Evolutionary conservation across 192 early-diverging fungal genomes (phyloP).

Genomic region (Chytriomyces confervae): DNA sequence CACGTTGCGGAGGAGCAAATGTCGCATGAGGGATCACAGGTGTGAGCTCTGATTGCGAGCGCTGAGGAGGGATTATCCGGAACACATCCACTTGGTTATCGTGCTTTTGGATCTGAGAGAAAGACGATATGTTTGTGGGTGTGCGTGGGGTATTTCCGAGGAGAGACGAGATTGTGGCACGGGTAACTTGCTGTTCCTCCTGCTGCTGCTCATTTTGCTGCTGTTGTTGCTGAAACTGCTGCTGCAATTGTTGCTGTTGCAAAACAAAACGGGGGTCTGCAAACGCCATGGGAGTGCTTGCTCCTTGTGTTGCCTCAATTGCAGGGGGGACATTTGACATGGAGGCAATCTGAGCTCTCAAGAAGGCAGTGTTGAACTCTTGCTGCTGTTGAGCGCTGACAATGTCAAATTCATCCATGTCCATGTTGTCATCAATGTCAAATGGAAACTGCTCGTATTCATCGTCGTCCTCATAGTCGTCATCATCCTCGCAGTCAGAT

Average conservation of each 20-base stretch:
- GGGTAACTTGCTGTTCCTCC: slow-evolving; percentile 5
- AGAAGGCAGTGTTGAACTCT: slow-evolving; percentile 30
- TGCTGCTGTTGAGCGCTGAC: slow-evolving; percentile 29
- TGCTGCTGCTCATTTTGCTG: slow-evolving; percentile 29
- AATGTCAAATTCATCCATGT: slow-evolving; percentile 44
- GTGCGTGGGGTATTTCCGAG: slow-evolving; percentile 1
- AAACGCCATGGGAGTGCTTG: not conserved
- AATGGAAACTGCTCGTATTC: slow-evolving; percentile 50
- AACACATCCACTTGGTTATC: slow-evolving; percentile 31
- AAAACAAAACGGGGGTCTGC: not conserved
- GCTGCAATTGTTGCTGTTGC: not conserved
- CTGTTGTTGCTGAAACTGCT: not conserved
- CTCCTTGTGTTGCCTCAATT: too few species aligned
- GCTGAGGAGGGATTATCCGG: slow-evolving; percentile 17
- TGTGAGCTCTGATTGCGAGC: not conserved
- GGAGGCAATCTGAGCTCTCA: slow-evolving; percentile 24
- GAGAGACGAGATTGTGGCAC: slow-evolving; percentile 29
- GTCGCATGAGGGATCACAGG: not conserved
- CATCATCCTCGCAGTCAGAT: slow-evolving; percentile 75
- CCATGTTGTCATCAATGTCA: slow-evolving; percentile 56
- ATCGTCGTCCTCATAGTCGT: slow-evolving; percentile 71
- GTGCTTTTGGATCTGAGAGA: slow-evolving; percentile 29
- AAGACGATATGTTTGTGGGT: not conserved
- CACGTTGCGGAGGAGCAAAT: not conserved
- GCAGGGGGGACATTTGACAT: slow-evolving; percentile 23